Percentiles rank a stretch among this genome's conserved stretches.
These are phyloP conservation scores for Leptoxyphium fumago DNA, from an alignment of 2,329 filamentous ascomycete genomes.

Conservation along the genomic window DNA sequence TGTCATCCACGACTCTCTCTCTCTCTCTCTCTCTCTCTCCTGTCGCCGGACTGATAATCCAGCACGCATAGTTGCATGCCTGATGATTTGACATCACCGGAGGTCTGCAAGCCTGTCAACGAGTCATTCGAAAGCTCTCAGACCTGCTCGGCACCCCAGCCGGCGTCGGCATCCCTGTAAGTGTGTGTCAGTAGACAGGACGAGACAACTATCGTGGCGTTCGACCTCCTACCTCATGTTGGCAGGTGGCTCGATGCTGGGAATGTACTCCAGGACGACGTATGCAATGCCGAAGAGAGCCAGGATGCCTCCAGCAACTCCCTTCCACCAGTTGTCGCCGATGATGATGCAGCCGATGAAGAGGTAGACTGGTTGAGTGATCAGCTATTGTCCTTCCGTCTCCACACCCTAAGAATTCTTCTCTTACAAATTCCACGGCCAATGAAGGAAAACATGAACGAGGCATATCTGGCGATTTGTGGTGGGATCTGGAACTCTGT, in stretches of 20 bases:
- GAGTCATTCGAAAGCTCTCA: conserved; percentile 16
- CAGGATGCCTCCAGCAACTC: conserved; percentile 64
- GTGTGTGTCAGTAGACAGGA: conserved; percentile 1
- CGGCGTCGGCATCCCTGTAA: conserved; percentile 34
- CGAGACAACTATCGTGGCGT: background rate
- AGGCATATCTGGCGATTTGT: conserved; percentile 83
- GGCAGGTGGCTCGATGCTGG: conserved; percentile 37
- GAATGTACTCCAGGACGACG: conserved; percentile 35
- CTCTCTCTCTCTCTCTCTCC: too few species aligned
- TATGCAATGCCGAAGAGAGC: conserved; percentile 69
- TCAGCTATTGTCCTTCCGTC: conserved; percentile 4
- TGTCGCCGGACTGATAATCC: too few species aligned
- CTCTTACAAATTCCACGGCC: conserved; percentile 81
- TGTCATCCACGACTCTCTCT: too few species aligned
- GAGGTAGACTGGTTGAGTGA: conserved; percentile 63
- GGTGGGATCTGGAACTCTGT: conserved; percentile 86
- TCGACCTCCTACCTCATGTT: conserved; percentile 33
- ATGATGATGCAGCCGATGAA: conserved; percentile 83
- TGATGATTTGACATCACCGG: too few species aligned
- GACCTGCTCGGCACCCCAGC: conserved; percentile 40
- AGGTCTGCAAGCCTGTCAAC: too few species aligned
- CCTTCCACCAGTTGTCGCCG: conserved; percentile 48
- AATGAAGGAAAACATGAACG: conserved; percentile 95
- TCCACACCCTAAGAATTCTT: background rate
- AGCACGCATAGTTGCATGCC: too few species aligned